These are phyloP conservation scores for Isatis tinctoria DNA, from an alignment of 345 rosid genomes.

Conservation along the genomic window DNA sequence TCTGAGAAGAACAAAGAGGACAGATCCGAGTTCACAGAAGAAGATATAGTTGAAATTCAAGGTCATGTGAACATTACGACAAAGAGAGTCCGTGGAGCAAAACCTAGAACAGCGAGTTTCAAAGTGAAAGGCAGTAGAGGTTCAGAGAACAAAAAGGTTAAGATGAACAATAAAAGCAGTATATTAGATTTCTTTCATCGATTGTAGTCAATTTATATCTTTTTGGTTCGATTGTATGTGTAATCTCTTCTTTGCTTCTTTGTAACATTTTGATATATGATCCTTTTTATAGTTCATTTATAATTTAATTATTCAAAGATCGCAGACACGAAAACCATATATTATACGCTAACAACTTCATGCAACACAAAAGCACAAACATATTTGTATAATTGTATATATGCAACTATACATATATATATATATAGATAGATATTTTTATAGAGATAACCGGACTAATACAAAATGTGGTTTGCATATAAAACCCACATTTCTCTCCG, in stretches of 20 bases:
- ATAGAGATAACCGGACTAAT: conserved; percentile 13
- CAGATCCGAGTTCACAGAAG: neutral
- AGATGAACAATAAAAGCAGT: conserved; percentile 24
- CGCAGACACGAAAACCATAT: neutral
- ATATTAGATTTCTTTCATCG: conserved; percentile 65
- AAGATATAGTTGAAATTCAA: conserved; percentile 34
- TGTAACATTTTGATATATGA: neutral
- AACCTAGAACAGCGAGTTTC: conserved; percentile 25
- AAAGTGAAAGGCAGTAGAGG: conserved; percentile 35
- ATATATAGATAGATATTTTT: neutral
- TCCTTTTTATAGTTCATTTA: neutral
- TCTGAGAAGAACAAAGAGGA: neutral
- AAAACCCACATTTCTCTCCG: conserved; percentile 11
- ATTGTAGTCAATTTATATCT: conserved; percentile 22
- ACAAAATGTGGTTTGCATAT: conserved; percentile 22
- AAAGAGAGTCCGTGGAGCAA: conserved; percentile 25
- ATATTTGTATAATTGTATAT: conserved; percentile 7
- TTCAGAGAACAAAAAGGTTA: conserved; percentile 32
- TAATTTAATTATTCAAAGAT: neutral
- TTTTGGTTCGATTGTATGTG: neutral
- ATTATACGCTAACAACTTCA: neutral
- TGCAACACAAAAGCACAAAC: neutral
- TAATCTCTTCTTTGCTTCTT: neutral
- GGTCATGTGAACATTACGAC: conserved; percentile 52
- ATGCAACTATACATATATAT: neutral